Percentiles rank a stretch among this genome's conserved stretches.
These are phyloP conservation scores for Fonsecaea multimorphosa DNA, from an alignment of 2,329 filamentous ascomycete species.

Conservation along the genomic window DNA sequence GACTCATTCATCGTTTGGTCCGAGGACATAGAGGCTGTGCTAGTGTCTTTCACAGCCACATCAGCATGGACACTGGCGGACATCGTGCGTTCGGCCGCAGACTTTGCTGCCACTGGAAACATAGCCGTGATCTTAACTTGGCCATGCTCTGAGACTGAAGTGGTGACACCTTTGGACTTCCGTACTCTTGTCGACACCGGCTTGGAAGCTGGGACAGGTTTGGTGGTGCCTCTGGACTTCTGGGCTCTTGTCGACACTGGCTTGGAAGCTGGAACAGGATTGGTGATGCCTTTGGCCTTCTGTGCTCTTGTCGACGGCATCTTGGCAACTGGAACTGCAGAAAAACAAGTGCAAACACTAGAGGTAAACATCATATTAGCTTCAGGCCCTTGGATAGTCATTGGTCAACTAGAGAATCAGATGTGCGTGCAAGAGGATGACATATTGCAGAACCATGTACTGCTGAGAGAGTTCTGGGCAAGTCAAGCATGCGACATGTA, in stretches of 20 bases:
- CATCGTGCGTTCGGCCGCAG: background rate
- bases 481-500: background rate
- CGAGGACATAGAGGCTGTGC: background rate
- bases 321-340: constrained; percentile 2
- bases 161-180: background rate
- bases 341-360: background rate
- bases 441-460: background rate
- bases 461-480: background rate
- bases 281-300: background rate
- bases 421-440: background rate
- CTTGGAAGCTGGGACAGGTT: constrained; percentile 4
- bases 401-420: background rate
- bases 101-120: background rate
- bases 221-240: background rate
- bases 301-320: constrained; percentile 25
- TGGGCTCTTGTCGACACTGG: constrained; percentile 25
- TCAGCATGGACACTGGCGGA: background rate
- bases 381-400: background rate
- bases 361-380: constrained; percentile 6
- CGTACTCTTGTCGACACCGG: constrained; percentile 25
- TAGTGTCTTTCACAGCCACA: background rate
- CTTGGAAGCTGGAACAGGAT: constrained; percentile 5
- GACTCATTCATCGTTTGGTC: background rate
- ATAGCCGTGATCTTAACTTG: background rate
- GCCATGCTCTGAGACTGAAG: background rate